Conservation (phyloP, 768 basidiomycete species). For the Boletus sensibilis region DNA sequence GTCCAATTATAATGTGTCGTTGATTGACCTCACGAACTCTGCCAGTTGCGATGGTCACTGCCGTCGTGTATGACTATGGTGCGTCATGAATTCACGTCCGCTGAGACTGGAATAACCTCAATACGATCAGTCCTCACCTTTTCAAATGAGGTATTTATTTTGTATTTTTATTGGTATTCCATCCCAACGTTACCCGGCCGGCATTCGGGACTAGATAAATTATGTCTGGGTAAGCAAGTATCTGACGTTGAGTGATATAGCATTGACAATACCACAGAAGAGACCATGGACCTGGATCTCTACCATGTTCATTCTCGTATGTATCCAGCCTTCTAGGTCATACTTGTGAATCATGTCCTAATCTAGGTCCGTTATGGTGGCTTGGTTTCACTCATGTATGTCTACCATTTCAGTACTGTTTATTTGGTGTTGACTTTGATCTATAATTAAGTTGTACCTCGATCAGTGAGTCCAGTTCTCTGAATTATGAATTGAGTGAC, state of each 20-base stretch:
- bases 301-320: conserved; percentile 1
- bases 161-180: neutral
- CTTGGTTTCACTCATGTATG: neutral
- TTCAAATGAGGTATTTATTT: conserved; percentile 2
- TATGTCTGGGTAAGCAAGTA: conserved; percentile 8
- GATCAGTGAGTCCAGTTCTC: neutral
- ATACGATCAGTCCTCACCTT: conserved; percentile 6
- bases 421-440: neutral
- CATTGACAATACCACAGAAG: neutral
- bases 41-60: conserved; percentile 1
- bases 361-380: conserved; percentile 13
- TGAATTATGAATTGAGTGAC: neutral
- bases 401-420: neutral
- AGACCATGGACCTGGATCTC: conserved; percentile 10
- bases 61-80: conserved; percentile 5
- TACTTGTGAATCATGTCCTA: neutral
- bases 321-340: neutral
- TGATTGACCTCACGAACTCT: neutral
- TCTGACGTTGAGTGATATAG: neutral
- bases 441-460: neutral
- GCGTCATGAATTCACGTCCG: neutral
- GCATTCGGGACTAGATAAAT: neutral
- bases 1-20: neutral
- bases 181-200: neutral
- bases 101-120: neutral